A percentile compares a stretch with the other conserved stretches of the same genome.
Evolutionary conservation across 2,329 filamentous ascomycete species (phyloP).

Genomic region (Biscogniauxia sp.): DNA sequence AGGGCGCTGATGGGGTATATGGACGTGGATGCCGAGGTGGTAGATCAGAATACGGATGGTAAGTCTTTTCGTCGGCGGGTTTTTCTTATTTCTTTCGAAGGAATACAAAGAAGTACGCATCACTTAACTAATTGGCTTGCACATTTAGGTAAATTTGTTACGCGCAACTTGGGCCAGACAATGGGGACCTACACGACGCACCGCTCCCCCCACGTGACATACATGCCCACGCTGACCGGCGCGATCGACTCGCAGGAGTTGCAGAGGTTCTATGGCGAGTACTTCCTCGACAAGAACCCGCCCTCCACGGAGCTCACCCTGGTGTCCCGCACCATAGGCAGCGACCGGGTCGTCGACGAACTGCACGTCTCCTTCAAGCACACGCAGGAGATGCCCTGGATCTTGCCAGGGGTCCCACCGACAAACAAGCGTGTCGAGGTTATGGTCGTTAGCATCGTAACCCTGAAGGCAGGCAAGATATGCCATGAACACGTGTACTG

Average conservation of each 20-base stretch:
- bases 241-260: conserved; percentile 60
- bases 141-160: conserved; percentile 49
- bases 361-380: conserved; percentile 59
- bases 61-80: conserved; percentile 30
- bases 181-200: conserved; percentile 61
- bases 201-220: conserved; percentile 65
- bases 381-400: conserved; percentile 56
- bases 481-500: conserved; percentile 67
- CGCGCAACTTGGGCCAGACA: conserved; percentile 55
- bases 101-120: neutral
- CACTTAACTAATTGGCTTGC: neutral
- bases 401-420: conserved; percentile 57
- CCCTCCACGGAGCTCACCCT: conserved; percentile 58
- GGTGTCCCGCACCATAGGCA: conserved; percentile 62
- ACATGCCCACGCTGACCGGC: conserved; percentile 63
- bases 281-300: conserved; percentile 64
- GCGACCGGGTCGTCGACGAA: conserved; percentile 64
- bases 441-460: conserved; percentile 61
- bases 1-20: conserved; percentile 62
- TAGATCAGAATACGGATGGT: conserved; percentile 64
- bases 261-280: conserved; percentile 61
- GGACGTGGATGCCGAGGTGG: conserved; percentile 58
- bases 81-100: neutral
- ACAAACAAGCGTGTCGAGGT: conserved; percentile 54
- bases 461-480: conserved; percentile 60